Percentiles rank a stretch among this genome's conserved stretches.
Conservation (phyloP, 495 filamentous ascomycete genomes). For the Penicillium desertorum region DNA sequence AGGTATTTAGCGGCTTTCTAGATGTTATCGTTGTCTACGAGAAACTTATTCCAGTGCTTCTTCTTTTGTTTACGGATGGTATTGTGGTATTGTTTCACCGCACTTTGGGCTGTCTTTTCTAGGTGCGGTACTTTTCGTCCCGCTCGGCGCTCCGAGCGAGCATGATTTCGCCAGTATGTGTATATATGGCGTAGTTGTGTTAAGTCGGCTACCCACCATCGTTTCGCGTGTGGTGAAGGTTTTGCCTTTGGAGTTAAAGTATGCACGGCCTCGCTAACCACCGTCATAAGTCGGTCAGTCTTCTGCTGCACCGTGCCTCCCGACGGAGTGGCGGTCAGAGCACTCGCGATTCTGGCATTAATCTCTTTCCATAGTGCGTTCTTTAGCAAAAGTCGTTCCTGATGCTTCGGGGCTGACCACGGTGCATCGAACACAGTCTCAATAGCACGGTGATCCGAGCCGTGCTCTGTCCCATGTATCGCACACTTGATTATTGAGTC, state of each 20-base stretch:
- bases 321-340: constrained; percentile 17
- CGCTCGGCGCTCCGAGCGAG: too few species aligned
- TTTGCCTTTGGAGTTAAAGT: constrained; percentile 18
- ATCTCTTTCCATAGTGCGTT: constrained; percentile 33
- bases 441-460: constrained; percentile 37
- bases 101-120: constrained; percentile 18
- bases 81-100: constrained; percentile 27
- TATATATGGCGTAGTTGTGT: constrained; percentile 6
- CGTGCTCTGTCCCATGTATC: constrained; percentile 30
- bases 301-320: constrained; percentile 23
- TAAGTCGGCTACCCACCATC: constrained; percentile 20
- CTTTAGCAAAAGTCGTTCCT: constrained; percentile 1
- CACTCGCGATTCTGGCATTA: constrained; percentile 23
- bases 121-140: constrained; percentile 2
- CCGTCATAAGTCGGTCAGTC: background rate
- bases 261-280: constrained; percentile 12
- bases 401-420: constrained; percentile 11
- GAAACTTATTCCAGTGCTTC: constrained; percentile 29
- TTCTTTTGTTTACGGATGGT: constrained; percentile 28
- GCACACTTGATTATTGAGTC: constrained; percentile 27
- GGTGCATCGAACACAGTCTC: constrained; percentile 29
- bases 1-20: constrained; percentile 30
- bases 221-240: constrained; percentile 20
- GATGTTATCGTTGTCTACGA: constrained; percentile 28
- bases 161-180: too few species aligned